Evolutionary conservation across 1,284 basidiomycete species (phyloP), one percentile per base, ranked within the genome.

Genomic region (Naganishia sp.): DNA sequence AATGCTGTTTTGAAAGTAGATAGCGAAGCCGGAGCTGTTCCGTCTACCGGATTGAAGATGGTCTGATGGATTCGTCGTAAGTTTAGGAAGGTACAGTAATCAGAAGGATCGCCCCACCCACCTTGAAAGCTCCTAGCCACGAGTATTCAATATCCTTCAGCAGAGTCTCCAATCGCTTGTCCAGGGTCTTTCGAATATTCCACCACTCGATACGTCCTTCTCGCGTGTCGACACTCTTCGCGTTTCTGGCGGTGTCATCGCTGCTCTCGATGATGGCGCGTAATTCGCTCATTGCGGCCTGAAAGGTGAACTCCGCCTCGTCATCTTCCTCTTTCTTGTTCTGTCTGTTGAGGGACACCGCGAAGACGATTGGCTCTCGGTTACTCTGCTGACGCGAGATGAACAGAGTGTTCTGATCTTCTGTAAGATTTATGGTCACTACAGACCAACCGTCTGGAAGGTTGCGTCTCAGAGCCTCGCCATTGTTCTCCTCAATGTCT

Each of bases 81-180:
- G 50, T 65, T 55, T 43, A 31, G 44, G 6, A 61, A 28, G 36
- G 33, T 16, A 39, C 63, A 23, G 16, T 13, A 43, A 64, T 50
- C 43, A 45, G 56, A 18, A 7, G 9, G 3, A 23, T 16, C 39
- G 67, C 21, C 4, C 5, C 2, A 75, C 81, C 44, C 57, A 92
- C 93, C 86, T 98, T 98, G 86, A 97, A 98, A 25, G 89, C 93
- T 1, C 96, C 95, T 3, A 99, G 83, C 96, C 96, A 99, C 73
- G 90, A 92, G 73, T 90, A 92, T 76, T 99, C 95, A 44, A 99
- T 88, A 69, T 87, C 90, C 69, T 87, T 86, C 33, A 97, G 79
- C 10, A 99, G 81, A 43, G 87, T 85, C 56, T 86, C 82, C 74
- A 99, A 77, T 33, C 92, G 84, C 55, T 81, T 83, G 75, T 99